Percentiles rank a stretch among this genome's conserved stretches.
phyloP scores from a whole-genome alignment of 2,329 filamentous ascomycete species.

The Diaporthe longicolla region DNA sequence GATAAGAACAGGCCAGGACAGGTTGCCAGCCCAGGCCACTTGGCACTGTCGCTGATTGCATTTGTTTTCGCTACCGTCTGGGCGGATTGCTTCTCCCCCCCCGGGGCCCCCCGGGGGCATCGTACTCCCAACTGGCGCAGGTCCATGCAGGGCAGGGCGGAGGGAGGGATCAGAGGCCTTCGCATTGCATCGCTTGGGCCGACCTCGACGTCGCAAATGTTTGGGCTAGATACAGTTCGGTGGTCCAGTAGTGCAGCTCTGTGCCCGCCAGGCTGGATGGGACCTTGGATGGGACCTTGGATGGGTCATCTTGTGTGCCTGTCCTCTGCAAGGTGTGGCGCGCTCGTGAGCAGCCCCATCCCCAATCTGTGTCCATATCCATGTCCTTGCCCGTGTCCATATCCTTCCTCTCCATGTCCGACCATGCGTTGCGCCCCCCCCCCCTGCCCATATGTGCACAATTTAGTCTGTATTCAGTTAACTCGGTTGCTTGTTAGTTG shows the following conservation, averaged over 20 bases:
- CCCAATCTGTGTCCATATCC: conserved; percentile 31
- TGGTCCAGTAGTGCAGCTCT: conserved; percentile 14
- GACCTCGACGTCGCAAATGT: conserved; percentile 19
- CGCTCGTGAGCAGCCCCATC: conserved; percentile 22
- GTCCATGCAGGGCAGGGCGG: not conserved
- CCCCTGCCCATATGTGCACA: not conserved
- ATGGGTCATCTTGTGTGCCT: conserved; percentile 7
- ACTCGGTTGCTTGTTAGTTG: too few relatives aligned
- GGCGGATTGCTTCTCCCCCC: too few relatives aligned
- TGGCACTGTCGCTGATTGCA: not conserved
- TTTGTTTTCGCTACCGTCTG: not conserved
- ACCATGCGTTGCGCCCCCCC: conserved; percentile 19
- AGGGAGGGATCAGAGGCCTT: not conserved
- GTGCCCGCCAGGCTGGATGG: not conserved
- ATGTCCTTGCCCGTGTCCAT: conserved; percentile 6
- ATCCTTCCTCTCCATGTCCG: not conserved
- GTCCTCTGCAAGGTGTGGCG: not conserved
- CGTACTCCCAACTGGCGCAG: not conserved
- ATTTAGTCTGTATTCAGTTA: not conserved
- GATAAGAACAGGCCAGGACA: not conserved
- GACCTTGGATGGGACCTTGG: not conserved
- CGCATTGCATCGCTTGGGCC: conserved; percentile 17
- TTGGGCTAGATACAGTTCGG: conserved; percentile 9
- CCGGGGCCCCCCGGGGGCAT: too few relatives aligned
- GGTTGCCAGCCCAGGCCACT: too few relatives aligned